Conservation (phyloP, 306 rosid species). For the Prunus campanulata region DNA sequence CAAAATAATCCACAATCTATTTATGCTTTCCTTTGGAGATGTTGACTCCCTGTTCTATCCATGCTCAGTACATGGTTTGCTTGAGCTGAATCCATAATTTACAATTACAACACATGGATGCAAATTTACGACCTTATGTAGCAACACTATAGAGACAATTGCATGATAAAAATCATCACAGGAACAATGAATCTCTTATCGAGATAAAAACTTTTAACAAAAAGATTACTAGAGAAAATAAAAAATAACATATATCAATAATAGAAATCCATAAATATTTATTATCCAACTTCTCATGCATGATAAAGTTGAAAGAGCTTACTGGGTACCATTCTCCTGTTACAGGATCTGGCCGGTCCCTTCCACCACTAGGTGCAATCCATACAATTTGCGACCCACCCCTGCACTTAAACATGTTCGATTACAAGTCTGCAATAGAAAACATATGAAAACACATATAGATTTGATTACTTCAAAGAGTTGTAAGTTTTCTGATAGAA, state of each 20-base stretch:
- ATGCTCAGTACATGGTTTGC: neutral
- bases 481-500: neutral
- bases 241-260: neutral
- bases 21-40: neutral
- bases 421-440: slow-evolving; percentile 15
- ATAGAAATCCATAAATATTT: neutral
- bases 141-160: neutral
- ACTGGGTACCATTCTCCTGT: slow-evolving; percentile 83
- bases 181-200: neutral
- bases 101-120: neutral
- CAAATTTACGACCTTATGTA: neutral
- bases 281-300: neutral
- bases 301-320: slow-evolving; percentile 37
- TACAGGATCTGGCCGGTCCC: slow-evolving; percentile 77
- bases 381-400: slow-evolving; percentile 87
- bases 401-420: slow-evolving; percentile 40
- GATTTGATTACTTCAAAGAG: slow-evolving; percentile 2
- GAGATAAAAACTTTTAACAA: neutral
- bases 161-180: neutral
- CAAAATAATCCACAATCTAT: slow-evolving; percentile 2
- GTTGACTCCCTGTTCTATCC: neutral
- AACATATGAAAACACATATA: slow-evolving; percentile 5
- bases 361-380: slow-evolving; percentile 99
- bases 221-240: neutral
- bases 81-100: neutral